A percentile compares a stretch with the other conserved stretches of the same genome.
Conservation (phyloP, 192 early-diverging fungal species). For the Linnemannia elongata region DNA sequence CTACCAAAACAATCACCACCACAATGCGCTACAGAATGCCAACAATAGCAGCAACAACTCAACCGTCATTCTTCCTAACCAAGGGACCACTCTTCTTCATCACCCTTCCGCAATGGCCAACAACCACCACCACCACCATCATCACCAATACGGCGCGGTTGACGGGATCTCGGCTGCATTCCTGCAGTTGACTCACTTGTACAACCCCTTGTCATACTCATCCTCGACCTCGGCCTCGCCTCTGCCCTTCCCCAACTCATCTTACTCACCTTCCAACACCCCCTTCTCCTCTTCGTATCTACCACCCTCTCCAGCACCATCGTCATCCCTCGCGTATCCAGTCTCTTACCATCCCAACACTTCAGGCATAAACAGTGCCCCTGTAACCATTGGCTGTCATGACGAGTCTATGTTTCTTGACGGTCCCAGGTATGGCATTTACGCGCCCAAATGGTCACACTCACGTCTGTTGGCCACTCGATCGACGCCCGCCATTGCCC, state of each 20-base stretch:
- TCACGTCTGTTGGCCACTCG: not conserved
- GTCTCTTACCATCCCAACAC: not conserved
- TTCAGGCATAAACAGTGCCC: not conserved
- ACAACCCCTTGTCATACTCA: not conserved
- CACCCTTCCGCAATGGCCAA: not conserved
- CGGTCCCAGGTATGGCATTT: not conserved
- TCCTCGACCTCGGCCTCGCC: not conserved
- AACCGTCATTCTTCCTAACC: not conserved
- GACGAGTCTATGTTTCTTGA: not conserved
- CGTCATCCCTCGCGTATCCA: not conserved
- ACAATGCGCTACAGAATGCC: not conserved
- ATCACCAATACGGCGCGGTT: not conserved
- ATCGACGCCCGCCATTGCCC: not conserved
- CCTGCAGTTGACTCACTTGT: not conserved
- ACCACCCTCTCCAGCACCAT: not conserved
- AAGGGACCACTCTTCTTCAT: not conserved
- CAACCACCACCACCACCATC: not conserved
- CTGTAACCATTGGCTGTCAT: not conserved
- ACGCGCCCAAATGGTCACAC: not conserved
- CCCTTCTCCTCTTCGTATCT: not conserved
- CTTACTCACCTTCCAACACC: not conserved
- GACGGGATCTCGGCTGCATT: not conserved
- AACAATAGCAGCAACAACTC: not conserved
- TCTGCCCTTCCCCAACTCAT: not conserved
- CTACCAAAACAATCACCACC: not conserved